phyloP scores from a whole-genome alignment of 2,329 filamentous ascomycete genomes.

The Scortechinia acanthostroma region DNA sequence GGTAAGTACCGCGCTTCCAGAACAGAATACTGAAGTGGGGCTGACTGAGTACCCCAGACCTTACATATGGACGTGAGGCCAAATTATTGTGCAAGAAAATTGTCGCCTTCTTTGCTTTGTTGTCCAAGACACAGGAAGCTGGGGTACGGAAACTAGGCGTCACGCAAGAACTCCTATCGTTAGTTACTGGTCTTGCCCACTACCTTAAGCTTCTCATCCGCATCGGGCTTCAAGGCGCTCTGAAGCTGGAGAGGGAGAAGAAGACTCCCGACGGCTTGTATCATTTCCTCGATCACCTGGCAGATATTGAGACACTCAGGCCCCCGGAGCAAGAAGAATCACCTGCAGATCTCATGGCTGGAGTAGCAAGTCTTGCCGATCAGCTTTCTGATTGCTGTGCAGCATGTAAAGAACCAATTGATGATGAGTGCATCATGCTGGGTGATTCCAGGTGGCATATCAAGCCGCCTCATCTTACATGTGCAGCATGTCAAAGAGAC shows the following conservation, averaged over 20 bases:
- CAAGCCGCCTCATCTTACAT: constrained; percentile 61
- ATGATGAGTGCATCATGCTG: constrained; percentile 80
- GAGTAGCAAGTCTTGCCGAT: constrained; percentile 47
- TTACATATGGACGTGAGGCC: constrained; percentile 90
- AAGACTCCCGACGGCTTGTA: constrained; percentile 69
- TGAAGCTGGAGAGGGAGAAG: constrained; percentile 83
- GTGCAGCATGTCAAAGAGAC: constrained; percentile 57
- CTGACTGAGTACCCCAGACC: no score
- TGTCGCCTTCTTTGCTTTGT: constrained; percentile 88
- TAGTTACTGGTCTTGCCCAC: constrained; percentile 91
- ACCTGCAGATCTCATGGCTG: constrained; percentile 37
- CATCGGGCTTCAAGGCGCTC: constrained; percentile 87
- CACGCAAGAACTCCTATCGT: constrained; percentile 92
- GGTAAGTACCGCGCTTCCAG: no score
- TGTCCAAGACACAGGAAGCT: constrained; percentile 90
- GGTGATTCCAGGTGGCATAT: constrained; percentile 78
- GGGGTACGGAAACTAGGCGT: constrained; percentile 87
- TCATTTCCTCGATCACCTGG: constrained; percentile 76
- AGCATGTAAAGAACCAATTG: constrained; percentile 77
- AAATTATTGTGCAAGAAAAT: constrained; percentile 99
- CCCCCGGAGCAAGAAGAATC: constrained; percentile 58
- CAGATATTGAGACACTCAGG: constrained; percentile 73
- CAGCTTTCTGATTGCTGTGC: constrained; percentile 78
- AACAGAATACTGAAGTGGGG: no score
- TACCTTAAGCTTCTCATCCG: constrained; percentile 96